Evolutionary conservation across 148 eudicot species (phyloP).

Genomic region (Polygonum aviculare): DNA sequence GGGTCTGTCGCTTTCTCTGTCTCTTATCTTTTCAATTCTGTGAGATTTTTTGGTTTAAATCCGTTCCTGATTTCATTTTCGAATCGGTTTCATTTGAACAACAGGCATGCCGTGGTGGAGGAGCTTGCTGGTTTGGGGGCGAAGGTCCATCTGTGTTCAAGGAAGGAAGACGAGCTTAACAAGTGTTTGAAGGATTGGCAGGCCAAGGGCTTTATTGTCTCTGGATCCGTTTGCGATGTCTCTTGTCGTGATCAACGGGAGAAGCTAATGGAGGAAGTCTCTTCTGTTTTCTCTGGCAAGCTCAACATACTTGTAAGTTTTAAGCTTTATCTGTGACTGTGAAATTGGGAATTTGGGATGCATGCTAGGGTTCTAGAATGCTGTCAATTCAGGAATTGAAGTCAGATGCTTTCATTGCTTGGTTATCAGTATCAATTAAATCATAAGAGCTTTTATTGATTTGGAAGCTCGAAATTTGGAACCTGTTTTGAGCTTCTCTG

Average conservation of each 20-base stretch:
- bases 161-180: constrained; percentile 62
- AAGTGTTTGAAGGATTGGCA: constrained; percentile 63
- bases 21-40: background rate
- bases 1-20: constrained; percentile 34
- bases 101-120: constrained; percentile 72
- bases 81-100: constrained; percentile 3
- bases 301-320: constrained; percentile 78
- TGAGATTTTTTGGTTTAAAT: background rate
- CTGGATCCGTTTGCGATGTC: constrained; percentile 70
- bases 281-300: constrained; percentile 59
- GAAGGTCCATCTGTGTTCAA: constrained; percentile 61
- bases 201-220: constrained; percentile 50
- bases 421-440: background rate
- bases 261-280: constrained; percentile 47
- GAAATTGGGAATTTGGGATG: background rate
- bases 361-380: background rate
- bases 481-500: no score
- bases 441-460: background rate
- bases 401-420: background rate
- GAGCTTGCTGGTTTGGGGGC: constrained; percentile 77
- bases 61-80: background rate
- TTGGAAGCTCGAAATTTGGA: no score
- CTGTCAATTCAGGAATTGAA: background rate
- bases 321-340: background rate
- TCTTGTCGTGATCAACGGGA: constrained; percentile 40